Evolutionary conservation across 257 asterid genomes (phyloP).

Genomic region (Nyctanthes arbortristis): DNA sequence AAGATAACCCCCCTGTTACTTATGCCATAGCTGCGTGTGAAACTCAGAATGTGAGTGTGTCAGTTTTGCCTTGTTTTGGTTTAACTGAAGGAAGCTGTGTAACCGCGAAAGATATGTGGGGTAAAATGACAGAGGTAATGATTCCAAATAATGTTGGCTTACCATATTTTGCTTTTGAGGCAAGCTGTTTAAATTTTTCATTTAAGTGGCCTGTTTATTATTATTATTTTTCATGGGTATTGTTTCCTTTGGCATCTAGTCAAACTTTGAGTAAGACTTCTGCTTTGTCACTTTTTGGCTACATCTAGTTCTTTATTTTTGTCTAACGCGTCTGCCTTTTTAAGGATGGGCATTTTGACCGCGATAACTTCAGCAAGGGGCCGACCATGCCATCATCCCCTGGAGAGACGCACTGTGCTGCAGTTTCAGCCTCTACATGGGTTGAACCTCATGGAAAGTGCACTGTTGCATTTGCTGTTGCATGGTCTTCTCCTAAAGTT

Average conservation of each 20-base stretch:
- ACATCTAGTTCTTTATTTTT: constrained; percentile 7
- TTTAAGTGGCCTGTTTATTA: background rate
- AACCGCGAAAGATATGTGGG: constrained; percentile 98
- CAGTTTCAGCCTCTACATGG: constrained; percentile 97
- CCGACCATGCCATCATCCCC: constrained; percentile 86
- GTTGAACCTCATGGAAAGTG: constrained; percentile 97
- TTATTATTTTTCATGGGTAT: background rate
- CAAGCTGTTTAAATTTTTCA: background rate
- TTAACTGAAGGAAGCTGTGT: constrained; percentile 75
- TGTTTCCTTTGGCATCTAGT: background rate
- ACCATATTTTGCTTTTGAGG: background rate
- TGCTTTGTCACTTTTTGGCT: background rate
- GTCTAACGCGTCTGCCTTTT: constrained; percentile 22
- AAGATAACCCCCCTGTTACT: constrained; percentile 87
- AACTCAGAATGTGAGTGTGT: constrained; percentile 89
- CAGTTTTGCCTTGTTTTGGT: constrained; percentile 94
- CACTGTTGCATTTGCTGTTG: constrained; percentile 84
- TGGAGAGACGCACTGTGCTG: constrained; percentile 93
- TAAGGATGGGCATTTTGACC: constrained; percentile 92
- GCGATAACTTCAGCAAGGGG: constrained; percentile 71
- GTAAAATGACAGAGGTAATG: constrained; percentile 78
- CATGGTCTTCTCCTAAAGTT: constrained; percentile 98
- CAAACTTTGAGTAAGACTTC: background rate
- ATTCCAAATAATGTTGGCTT: constrained; percentile 7
- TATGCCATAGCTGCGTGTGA: constrained; percentile 96